phyloP scores from a whole-genome alignment of 2,329 filamentous ascomycete genomes.

The Sporothrix mexicana region DNA sequence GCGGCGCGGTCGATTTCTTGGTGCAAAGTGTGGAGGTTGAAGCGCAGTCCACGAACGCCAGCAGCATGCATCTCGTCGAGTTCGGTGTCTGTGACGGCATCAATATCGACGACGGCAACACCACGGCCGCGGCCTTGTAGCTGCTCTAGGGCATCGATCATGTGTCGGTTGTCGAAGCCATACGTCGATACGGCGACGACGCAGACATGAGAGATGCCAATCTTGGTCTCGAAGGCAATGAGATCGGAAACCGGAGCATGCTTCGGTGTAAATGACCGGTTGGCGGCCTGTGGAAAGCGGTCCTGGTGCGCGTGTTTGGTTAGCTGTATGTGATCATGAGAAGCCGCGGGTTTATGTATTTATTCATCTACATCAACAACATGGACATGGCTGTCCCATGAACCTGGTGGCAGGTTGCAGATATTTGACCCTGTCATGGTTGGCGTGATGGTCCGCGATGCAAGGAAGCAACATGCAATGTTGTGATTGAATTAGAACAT shows the following conservation, averaged over 20 bases:
- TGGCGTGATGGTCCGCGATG: background rate
- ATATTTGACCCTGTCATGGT: slow-evolving; percentile 23
- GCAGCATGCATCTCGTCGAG: slow-evolving; percentile 26
- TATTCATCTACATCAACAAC: slow-evolving; percentile 19
- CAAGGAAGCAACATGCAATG: too few species aligned
- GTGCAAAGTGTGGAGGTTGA: slow-evolving; percentile 27
- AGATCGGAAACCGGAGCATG: slow-evolving; percentile 26
- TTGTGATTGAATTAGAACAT: too few species aligned
- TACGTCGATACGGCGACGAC: slow-evolving; percentile 26
- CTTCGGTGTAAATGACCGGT: slow-evolving; percentile 25
- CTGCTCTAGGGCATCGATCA: slow-evolving; percentile 25
- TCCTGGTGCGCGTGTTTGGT: slow-evolving; percentile 14
- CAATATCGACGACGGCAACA: slow-evolving; percentile 24
- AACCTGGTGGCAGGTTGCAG: slow-evolving; percentile 25
- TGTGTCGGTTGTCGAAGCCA: slow-evolving; percentile 25
- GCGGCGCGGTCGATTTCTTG: slow-evolving; percentile 20
- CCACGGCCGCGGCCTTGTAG: slow-evolving; percentile 21
- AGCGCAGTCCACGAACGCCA: slow-evolving; percentile 24
- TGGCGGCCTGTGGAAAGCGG: slow-evolving; percentile 18
- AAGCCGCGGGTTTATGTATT: too few species aligned
- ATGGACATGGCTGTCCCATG: slow-evolving; percentile 30
- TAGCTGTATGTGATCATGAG: background rate
- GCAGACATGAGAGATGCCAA: slow-evolving; percentile 26
- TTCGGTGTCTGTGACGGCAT: slow-evolving; percentile 24
- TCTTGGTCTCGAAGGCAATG: slow-evolving; percentile 27